Conservation (phyloP, 371 early-diverging fungal species). For the Coemansia sp. region DNA sequence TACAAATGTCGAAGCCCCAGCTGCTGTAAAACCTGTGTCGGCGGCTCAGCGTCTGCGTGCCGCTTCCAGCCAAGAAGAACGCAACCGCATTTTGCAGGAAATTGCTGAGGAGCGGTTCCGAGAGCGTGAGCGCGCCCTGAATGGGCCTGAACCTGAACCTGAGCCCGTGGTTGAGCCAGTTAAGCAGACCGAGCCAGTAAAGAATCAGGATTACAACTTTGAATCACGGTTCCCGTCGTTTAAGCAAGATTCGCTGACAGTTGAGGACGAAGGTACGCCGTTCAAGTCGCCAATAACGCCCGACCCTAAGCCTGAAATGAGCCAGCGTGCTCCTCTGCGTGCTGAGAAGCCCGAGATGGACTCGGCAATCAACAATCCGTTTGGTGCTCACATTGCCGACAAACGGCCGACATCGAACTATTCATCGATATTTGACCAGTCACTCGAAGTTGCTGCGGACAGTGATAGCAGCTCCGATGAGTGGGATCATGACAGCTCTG, state of each 20-base stretch:
- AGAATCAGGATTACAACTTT: neutral
- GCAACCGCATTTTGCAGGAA: conserved; percentile 39
- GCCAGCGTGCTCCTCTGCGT: neutral
- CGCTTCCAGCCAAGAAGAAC: conserved; percentile 33
- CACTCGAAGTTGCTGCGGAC: conserved; percentile 10
- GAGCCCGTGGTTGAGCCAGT: neutral
- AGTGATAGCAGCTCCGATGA: conserved; percentile 32
- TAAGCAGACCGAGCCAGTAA: neutral
- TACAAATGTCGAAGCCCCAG: neutral
- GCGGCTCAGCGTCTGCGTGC: conserved; percentile 36
- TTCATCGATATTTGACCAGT: conserved; percentile 14
- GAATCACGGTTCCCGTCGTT: neutral
- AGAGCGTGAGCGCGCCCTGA: conserved; percentile 48
- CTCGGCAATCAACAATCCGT: conserved; percentile 20
- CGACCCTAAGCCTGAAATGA: conserved; percentile 8
- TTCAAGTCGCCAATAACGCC: conserved; percentile 5
- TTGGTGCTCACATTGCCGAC: neutral
- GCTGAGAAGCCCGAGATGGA: neutral
- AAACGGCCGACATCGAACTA: neutral
- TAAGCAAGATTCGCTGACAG: neutral
- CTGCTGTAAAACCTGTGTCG: neutral
- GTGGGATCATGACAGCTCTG: conserved; percentile 48
- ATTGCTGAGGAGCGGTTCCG: conserved; percentile 52
- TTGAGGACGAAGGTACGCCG: neutral
- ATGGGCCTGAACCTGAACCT: conserved; percentile 20